Evolutionary conservation across 1,139 yeast species (phyloP), one percentile per base, ranked within the genome.

Genomic region (Candida labiduridarum): DNA sequence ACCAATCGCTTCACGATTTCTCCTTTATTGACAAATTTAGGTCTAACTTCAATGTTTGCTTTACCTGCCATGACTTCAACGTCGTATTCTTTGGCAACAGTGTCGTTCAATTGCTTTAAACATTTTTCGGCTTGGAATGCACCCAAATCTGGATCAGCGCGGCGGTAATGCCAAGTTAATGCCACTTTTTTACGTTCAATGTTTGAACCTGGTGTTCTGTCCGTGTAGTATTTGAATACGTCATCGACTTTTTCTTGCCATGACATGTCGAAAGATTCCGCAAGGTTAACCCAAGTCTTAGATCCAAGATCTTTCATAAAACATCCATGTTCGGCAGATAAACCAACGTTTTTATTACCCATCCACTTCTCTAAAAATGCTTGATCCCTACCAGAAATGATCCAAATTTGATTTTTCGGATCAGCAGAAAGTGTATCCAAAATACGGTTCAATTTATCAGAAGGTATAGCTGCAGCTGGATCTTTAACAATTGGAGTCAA

Each of bases 401-500:
- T 83, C 99, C 99, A 95, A 44, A 95, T 87, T 63, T 84, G 86
- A 68, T 95, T 95, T 54, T 78, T 78, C 2, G 95, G 94, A 65
- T 94, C 98, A 2, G 76, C 76, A 1, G 87, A 75, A 50, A 95
- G 75, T 31, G 76, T 71, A 38, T 80, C 76, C 52, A 95, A 70
- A 8, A 87, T 82, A 14, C 74, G 69, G 54, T 83, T 78, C 47
- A 94, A 74, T 57, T 87, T 79, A 9, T 86, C 84, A 0, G 96
- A 84, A 2, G 99, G 99, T 45, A 94, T 88, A 1, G 99, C 99
- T 0, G 99, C 97, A n/a, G 95, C 91, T 1, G 99, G 99, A 60
- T 94, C 98, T 40, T 84, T 81, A 4, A 94, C 98, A 64, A 94
- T 94, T 8, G 98, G 98, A 0, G 98, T 89, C 59, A 94, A 77